A percentile compares a stretch with the other conserved stretches of the same genome.
Evolutionary conservation across 2,329 filamentous ascomycete genomes (phyloP).

Genomic region (Anthostomella pinea): DNA sequence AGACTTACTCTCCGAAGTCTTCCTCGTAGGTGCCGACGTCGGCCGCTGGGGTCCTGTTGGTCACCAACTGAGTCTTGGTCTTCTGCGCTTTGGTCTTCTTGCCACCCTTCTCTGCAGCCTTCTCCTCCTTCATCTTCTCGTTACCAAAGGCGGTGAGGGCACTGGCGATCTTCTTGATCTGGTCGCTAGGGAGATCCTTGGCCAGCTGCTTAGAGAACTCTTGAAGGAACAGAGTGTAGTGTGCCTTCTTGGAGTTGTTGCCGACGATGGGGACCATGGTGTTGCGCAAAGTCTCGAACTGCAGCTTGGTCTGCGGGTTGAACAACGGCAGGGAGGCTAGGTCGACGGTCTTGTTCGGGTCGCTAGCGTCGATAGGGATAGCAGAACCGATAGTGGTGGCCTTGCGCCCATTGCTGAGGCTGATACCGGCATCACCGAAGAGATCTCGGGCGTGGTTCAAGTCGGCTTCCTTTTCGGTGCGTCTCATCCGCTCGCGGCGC

Average conservation of each 20-base stretch:
- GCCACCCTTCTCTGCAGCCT: conserved; percentile 84
- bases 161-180: conserved; percentile 95
- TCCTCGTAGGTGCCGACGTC: conserved; percentile 81
- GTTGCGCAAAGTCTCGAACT: conserved; percentile 78
- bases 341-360: conserved; percentile 79
- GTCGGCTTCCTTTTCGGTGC: conserved; percentile 83
- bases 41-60: conserved; percentile 56
- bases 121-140: conserved; percentile 99
- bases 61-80: conserved; percentile 82
- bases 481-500: conserved; percentile 70
- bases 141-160: conserved; percentile 86
- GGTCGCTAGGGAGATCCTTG: conserved; percentile 83
- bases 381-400: conserved; percentile 60
- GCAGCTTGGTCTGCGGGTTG: conserved; percentile 81
- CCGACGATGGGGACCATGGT: conserved; percentile 76
- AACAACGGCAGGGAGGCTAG: conserved; percentile 78
- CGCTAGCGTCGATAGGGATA: conserved; percentile 67
- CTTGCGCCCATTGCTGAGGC: conserved; percentile 61
- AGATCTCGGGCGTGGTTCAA: conserved; percentile 88
- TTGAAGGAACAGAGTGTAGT: conserved; percentile 85
- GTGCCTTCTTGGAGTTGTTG: conserved; percentile 77
- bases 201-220: conserved; percentile 86
- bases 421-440: conserved; percentile 70
- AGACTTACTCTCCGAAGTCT: conserved; percentile 79
- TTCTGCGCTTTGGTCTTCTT: conserved; percentile 98